phyloP scores from a whole-genome alignment of 495 filamentous ascomycete genomes.

The Xylaria longipes region DNA sequence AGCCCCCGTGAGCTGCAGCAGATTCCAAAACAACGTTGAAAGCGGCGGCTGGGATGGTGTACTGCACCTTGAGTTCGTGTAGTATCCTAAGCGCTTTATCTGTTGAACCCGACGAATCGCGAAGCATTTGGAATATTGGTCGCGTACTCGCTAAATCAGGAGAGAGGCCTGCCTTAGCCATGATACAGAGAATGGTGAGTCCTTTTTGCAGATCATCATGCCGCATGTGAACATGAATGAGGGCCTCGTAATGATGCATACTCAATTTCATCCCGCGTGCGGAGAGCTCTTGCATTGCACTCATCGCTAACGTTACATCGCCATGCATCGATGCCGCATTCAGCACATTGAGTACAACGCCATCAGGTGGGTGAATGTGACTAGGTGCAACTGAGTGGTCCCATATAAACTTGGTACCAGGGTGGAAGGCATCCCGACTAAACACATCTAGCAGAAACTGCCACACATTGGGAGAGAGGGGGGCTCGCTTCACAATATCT shows the following conservation, averaged over 20 bases:
- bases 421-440: conserved; percentile 50
- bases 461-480: conserved; percentile 59
- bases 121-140: conserved; percentile 56
- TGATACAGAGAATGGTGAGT: conserved; percentile 70
- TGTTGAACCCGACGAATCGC: conserved; percentile 36
- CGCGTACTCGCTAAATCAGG: conserved; percentile 62
- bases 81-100: conserved; percentile 61
- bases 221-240: conserved; percentile 71
- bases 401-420: conserved; percentile 59
- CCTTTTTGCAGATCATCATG: conserved; percentile 60
- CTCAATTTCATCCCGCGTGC: conserved; percentile 59
- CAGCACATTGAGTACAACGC: conserved; percentile 69
- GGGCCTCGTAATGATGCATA: conserved; percentile 75
- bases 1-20: conserved; percentile 45
- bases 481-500: conserved; percentile 48
- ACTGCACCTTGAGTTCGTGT: conserved; percentile 52
- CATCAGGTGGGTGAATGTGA: conserved; percentile 69
- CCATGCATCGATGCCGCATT: conserved; percentile 68
- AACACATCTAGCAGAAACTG: conserved; percentile 73
- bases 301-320: conserved; percentile 70
- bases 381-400: conserved; percentile 66
- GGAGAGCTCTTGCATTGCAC: conserved; percentile 65
- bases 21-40: conserved; percentile 70
- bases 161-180: conserved; percentile 64
- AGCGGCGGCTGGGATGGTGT: conserved; percentile 60